A percentile compares a stretch with the other conserved stretches of the same genome.
Conservation (phyloP, 73 alveolate species). For the Paramecium pentaurelia region DNA sequence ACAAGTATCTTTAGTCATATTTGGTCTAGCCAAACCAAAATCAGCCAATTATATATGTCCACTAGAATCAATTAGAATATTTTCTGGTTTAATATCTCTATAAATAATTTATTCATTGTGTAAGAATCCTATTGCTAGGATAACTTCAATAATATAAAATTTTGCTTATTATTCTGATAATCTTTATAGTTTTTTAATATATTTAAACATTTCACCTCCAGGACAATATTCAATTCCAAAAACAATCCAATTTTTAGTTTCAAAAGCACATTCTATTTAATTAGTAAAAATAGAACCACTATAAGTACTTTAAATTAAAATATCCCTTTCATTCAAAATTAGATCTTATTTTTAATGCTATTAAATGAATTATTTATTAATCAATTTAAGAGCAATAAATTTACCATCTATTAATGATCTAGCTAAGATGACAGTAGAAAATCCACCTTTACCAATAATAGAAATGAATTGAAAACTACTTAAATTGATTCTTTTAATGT, state of each 20-base stretch:
- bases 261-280: conserved; percentile 56
- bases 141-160: conserved; percentile 61
- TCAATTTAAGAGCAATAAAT: conserved; percentile 76
- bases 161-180: conserved; percentile 63
- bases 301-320: conserved; percentile 21
- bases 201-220: conserved; percentile 88
- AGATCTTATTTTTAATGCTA: conserved; percentile 55
- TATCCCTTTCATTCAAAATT: conserved; percentile 56
- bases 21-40: conserved; percentile 78
- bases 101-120: conserved; percentile 77
- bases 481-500: neutral
- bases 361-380: conserved; percentile 49
- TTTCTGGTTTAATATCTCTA: conserved; percentile 88
- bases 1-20: conserved; percentile 47
- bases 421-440: conserved; percentile 73
- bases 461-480: conserved; percentile 71
- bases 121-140: conserved; percentile 54
- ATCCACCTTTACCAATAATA: conserved; percentile 85
- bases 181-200: conserved; percentile 67
- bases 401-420: conserved; percentile 71
- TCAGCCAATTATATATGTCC: conserved; percentile 91
- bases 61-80: conserved; percentile 72
- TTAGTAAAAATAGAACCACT: conserved; percentile 37
- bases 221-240: conserved; percentile 80
- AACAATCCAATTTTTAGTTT: conserved; percentile 59